Evolutionary conservation across 192 early-diverging fungal genomes (phyloP), one percentile per base, ranked within the genome.

Genomic region (Podila epigama): DNA sequence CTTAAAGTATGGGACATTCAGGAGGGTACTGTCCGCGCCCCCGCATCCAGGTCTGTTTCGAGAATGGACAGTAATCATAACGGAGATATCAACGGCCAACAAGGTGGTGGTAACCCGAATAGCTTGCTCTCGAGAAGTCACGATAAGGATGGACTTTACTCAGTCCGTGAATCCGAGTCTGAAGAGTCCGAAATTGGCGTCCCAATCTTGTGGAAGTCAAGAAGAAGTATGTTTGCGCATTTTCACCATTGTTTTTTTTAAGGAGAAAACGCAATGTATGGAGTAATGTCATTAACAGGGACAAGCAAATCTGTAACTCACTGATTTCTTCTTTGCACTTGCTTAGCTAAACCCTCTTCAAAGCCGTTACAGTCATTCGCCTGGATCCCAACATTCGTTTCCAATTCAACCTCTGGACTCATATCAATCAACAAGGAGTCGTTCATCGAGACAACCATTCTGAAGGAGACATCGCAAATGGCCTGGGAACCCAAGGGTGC

Each of bases 1-100:
- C 51, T 92, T 33, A 82, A 84, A 44, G 58, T 92, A 5, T 92
- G 88, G 86, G 84, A 92, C 61, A 87, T 92, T 55, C 87, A 91
- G 69, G 89, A 92, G 60, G 83, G 79, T 29, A 86, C 70, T 33
- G 40, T 65, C 2, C 48, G 64, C 27, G 60, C 61, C 16, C 59
- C 79, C n/a, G n/a, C n/a, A n/a, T n/a, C n/a, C 7, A 54, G 57
- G 60, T 65, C 48, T 25, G 28, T 63, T 8, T 79, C 68, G 10
- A 58, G 63, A 31, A 69, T 66, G 68, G 68, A 79, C 15, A 70
- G 41, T 12, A 61, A 37, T 51, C 59, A 69, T 28, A 60, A 31
- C 33, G 33, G 63, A 8, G 68, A 70, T 2, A 28, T 35, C 18
- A 55, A 36, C 15, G 32, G 65, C 25, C 68, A 60, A 18, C 63